phyloP scores from a whole-genome alignment of 164 flowering plant genomes.

The Liriodendron chinense region DNA sequence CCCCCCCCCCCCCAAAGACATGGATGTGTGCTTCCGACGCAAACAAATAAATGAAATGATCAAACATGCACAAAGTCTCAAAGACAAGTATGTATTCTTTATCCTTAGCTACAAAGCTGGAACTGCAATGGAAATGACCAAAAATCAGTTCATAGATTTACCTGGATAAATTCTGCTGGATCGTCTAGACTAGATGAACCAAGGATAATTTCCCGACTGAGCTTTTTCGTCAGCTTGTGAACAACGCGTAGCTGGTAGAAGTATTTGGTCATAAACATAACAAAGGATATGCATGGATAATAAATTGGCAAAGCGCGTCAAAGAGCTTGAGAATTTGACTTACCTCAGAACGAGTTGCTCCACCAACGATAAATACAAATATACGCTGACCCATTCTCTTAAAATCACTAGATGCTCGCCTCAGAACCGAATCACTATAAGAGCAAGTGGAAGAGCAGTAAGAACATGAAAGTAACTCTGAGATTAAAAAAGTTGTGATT shows the following conservation, averaged over 20 bases:
- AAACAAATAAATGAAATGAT: not conserved
- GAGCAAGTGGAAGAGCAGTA: conserved; percentile 1
- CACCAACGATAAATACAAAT: conserved; percentile 91
- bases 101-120: not conserved
- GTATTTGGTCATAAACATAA: conserved; percentile 7
- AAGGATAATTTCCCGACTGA: conserved; percentile 76
- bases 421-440: conserved; percentile 78
- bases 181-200: conserved; percentile 96
- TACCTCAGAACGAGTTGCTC: conserved; percentile 99
- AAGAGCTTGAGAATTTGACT: not conserved
- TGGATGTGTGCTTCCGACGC: not conserved
- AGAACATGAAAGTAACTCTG: not conserved
- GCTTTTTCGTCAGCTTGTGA: conserved; percentile 83
- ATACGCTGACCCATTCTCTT: conserved; percentile 95
- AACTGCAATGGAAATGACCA: not conserved
- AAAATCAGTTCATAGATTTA: not conserved
- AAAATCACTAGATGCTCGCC: conserved; percentile 69
- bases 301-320: not conserved
- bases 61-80: not conserved
- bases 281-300: not conserved
- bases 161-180: conserved; percentile 93
- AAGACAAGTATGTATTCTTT: not conserved
- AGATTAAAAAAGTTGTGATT: not conserved
- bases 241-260: conserved; percentile 70
- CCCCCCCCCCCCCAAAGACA: too few relatives aligned